phyloP scores from a whole-genome alignment of 75 land plant species.

The Pinus taeda region DNA sequence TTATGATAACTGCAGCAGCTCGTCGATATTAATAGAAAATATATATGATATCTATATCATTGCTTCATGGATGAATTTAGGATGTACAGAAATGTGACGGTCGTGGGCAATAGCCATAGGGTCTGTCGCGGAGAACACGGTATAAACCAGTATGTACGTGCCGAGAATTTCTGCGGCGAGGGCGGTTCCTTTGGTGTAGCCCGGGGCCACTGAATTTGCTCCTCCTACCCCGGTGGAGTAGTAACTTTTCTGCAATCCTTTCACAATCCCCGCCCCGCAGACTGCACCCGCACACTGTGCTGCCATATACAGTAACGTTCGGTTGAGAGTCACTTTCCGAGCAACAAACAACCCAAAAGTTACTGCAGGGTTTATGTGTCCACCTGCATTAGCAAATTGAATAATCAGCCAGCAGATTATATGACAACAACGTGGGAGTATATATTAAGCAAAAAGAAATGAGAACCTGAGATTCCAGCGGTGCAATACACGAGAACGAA shows the following conservation, averaged over 20 bases:
- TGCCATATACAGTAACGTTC: constrained; percentile 37
- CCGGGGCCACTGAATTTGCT: constrained; percentile 24
- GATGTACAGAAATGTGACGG: constrained; percentile 23
- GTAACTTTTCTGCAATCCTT: constrained; percentile 27
- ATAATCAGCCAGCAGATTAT: neutral
- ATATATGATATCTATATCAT: too few relatives aligned
- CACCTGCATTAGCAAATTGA: constrained; percentile 15
- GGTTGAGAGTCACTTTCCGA: constrained; percentile 46
- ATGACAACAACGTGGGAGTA: neutral
- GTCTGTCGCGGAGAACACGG: constrained; percentile 23
- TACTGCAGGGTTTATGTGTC: constrained; percentile 2
- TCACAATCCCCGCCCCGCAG: constrained; percentile 31
- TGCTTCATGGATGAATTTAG: too few relatives aligned
- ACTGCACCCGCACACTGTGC: constrained; percentile 36
- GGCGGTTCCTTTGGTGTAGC: constrained; percentile 15
- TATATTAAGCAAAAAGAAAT: neutral
- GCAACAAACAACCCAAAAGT: constrained; percentile 45
- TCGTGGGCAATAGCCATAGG: constrained; percentile 14
- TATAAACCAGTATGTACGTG: constrained; percentile 21
- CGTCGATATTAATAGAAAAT: too few relatives aligned
- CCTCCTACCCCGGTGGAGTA: constrained; percentile 24
- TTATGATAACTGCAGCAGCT: too few relatives aligned
- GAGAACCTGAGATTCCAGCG: constrained; percentile 44
- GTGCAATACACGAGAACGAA: constrained; percentile 36
- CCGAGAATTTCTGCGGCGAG: constrained; percentile 25